Conservation (phyloP, 495 filamentous ascomycete species). For the Lichenothelia convexa region DNA sequence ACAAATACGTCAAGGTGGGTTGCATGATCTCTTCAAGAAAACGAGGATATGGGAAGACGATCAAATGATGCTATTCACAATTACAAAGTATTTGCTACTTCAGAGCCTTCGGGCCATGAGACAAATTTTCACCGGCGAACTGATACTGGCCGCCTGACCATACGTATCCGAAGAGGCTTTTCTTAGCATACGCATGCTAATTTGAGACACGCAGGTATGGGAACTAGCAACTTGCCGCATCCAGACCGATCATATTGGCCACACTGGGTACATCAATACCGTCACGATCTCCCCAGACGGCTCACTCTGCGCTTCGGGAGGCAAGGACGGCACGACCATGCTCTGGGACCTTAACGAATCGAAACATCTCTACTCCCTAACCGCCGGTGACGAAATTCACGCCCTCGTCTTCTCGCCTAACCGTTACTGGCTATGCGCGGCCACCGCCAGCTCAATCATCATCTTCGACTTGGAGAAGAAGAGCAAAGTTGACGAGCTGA, state of each 20-base stretch:
- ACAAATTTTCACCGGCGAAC: constrained; percentile 80
- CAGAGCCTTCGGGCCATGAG: constrained; percentile 97
- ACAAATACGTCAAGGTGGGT: constrained; percentile 99
- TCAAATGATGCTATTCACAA: constrained; percentile 84
- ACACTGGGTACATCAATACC: constrained; percentile 99
- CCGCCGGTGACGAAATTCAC: constrained; percentile 99
- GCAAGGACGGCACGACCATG: constrained; percentile 99
- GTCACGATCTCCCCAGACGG: constrained; percentile 99
- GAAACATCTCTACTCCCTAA: constrained; percentile 99
- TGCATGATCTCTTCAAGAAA: not conserved
- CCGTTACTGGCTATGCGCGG: constrained; percentile 99
- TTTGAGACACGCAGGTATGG: constrained; percentile 94
- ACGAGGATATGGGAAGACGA: not conserved
- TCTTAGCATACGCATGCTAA: no score
- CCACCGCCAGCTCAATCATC: constrained; percentile 91
- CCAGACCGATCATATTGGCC: constrained; percentile 99
- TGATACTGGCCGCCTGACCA: constrained; percentile 45
- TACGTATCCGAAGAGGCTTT: no score
- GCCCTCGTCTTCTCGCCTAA: constrained; percentile 99
- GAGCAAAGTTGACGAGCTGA: constrained; percentile 99
- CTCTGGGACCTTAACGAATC: constrained; percentile 99
- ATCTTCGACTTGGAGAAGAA: constrained; percentile 99
- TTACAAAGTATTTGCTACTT: constrained; percentile 99
- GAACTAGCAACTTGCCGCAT: constrained; percentile 97
- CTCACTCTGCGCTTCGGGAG: constrained; percentile 96